These are phyloP conservation scores for Nyctanthes arbortristis DNA, from an alignment of 257 asterid species.

Conservation along the genomic window DNA sequence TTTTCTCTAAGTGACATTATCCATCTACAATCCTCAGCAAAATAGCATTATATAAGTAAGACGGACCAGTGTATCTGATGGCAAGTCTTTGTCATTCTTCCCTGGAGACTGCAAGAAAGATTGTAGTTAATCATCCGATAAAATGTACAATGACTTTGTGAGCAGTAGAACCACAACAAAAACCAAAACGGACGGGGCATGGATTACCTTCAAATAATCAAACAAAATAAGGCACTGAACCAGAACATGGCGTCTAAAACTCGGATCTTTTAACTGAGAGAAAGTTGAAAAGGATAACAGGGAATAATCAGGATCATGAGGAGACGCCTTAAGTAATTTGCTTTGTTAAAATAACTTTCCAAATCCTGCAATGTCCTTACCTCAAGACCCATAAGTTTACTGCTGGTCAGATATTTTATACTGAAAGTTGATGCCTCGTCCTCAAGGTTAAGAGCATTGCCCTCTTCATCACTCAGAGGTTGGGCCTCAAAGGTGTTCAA, in stretches of 20 bases:
- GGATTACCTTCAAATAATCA: slow-evolving; percentile 87
- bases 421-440: slow-evolving; percentile 92
- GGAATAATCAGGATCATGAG: slow-evolving; percentile 20
- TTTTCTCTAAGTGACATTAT: neutral
- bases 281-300: slow-evolving; percentile 19
- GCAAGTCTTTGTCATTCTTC: slow-evolving; percentile 86
- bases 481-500: slow-evolving; percentile 91
- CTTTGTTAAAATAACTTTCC: slow-evolving; percentile 14
- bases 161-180: neutral
- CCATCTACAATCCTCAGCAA: neutral
- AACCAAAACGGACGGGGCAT: slow-evolving; percentile 21
- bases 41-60: too few relatives aligned
- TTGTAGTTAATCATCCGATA: slow-evolving; percentile 19
- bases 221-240: slow-evolving; percentile 96
- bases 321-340: slow-evolving; percentile 16
- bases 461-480: slow-evolving; percentile 94
- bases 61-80: slow-evolving; percentile 88
- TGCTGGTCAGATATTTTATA: slow-evolving; percentile 94
- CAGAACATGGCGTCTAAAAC: slow-evolving; percentile 91
- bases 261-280: slow-evolving; percentile 91
- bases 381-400: slow-evolving; percentile 97
- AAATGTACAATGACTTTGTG: slow-evolving; percentile 14
- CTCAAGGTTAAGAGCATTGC: slow-evolving; percentile 73
- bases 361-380: slow-evolving; percentile 35
- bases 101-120: slow-evolving; percentile 82